These are phyloP conservation scores for Choiromyces venosus DNA, from an alignment of 495 filamentous ascomycete genomes.

Conservation along the genomic window DNA sequence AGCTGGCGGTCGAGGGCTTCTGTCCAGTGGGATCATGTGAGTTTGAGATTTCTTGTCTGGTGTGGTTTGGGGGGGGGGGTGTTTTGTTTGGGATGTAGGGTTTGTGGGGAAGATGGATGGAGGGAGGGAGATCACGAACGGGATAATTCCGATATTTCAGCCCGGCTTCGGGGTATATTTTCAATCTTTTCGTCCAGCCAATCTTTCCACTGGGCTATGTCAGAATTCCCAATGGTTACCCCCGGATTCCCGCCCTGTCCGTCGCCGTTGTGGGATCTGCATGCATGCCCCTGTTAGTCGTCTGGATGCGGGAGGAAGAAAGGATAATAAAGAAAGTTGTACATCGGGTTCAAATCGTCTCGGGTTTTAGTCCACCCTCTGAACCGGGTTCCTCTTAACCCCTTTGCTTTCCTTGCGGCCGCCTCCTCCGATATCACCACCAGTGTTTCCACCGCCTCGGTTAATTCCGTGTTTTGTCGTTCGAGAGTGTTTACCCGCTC, in stretches of 20 bases:
- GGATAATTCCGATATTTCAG: not conserved
- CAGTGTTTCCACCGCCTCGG: not conserved
- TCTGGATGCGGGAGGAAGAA: not conserved
- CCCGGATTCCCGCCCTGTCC: not conserved
- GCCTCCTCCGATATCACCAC: not conserved
- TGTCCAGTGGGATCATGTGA: no score
- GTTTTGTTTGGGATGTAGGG: no score
- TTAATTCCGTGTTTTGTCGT: not conserved
- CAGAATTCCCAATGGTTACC: not conserved
- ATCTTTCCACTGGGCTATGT: not conserved
- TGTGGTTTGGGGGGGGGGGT: no score
- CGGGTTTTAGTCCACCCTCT: not conserved
- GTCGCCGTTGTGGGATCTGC: not conserved
- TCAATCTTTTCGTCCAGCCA: not conserved
- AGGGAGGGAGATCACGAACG: not conserved
- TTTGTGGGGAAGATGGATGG: not conserved
- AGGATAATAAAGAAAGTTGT: not conserved
- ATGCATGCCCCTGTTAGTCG: not conserved
- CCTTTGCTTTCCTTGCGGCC: not conserved
- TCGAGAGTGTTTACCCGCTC: not conserved
- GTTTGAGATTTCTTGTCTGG: no score
- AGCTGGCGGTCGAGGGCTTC: no score
- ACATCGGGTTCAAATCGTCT: not conserved
- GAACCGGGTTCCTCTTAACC: not conserved
- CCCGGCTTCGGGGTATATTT: not conserved